Conservation (phyloP, 768 basidiomycete genomes). For the Lactifluus volemus region DNA sequence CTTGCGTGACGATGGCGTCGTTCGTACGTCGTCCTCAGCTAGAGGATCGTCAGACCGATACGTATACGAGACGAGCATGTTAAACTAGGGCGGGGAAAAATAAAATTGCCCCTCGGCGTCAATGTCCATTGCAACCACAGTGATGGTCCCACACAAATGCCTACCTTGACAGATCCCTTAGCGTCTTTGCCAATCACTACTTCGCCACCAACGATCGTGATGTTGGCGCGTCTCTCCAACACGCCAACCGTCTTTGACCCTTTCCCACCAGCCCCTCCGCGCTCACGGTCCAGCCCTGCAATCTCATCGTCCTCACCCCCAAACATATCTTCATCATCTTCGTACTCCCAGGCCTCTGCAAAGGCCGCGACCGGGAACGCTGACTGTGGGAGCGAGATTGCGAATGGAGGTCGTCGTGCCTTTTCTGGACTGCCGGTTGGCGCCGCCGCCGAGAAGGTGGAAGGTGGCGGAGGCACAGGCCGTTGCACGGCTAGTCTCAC, state of each 20-base stretch:
- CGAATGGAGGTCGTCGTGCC: constrained; percentile 63
- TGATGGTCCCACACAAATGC: constrained; percentile 21
- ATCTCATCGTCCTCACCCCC: constrained; percentile 39
- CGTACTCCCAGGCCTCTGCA: constrained; percentile 97
- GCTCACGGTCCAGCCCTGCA: constrained; percentile 29
- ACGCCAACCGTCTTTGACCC: constrained; percentile 58
- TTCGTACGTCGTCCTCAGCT: constrained; percentile 44
- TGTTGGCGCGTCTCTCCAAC: constrained; percentile 83
- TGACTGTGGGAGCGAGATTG: constrained; percentile 67
- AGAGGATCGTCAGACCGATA: constrained; percentile 86
- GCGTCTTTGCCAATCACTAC: constrained; percentile 78
- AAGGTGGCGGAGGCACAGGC: constrained; percentile 29
- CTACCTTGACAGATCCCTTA: constrained; percentile 67
- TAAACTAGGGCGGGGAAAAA: constrained; percentile 53
- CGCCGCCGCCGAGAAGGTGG: constrained; percentile 17
- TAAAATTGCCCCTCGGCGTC: not conserved
- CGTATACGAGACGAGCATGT: constrained; percentile 89
- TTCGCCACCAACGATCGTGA: constrained; percentile 83
- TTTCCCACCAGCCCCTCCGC: constrained; percentile 39
- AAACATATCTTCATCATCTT: constrained; percentile 85
- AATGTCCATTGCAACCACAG: not conserved
- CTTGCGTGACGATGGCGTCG: constrained; percentile 33
- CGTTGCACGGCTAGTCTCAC: constrained; percentile 79
- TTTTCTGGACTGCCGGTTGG: constrained; percentile 41
- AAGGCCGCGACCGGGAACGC: constrained; percentile 82